Evolutionary conservation across 2,329 filamentous ascomycete species (phyloP).

Genomic region (Claviceps sp.): DNA sequence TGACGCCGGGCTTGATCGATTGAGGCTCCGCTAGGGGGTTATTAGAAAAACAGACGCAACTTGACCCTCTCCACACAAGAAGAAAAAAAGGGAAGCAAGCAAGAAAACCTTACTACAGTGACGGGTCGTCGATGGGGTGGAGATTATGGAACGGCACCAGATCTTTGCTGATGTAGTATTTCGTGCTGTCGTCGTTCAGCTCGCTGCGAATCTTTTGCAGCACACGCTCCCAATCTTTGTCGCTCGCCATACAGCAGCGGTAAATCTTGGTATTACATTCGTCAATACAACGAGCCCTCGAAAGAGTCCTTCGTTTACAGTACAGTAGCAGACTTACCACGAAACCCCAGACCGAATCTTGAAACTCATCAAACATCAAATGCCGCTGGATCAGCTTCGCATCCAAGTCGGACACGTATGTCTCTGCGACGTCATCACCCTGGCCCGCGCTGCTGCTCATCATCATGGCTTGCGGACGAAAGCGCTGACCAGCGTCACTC

Average conservation of each 20-base stretch:
- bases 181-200: not conserved
- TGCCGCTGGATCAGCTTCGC: not conserved
- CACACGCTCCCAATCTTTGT: no score
- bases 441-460: not conserved
- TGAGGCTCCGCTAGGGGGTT: slow-evolving; percentile 1
- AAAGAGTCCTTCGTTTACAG: no score
- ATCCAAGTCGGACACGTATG: not conserved
- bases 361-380: not conserved
- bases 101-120: not conserved
- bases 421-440: not conserved
- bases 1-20: not conserved
- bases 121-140: not conserved
- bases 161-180: not conserved
- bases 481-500: no score
- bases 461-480: not conserved
- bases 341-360: not conserved
- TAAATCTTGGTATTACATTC: not conserved
- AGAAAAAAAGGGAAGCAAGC: not conserved
- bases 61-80: no score
- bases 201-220: not conserved
- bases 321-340: not conserved
- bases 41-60: not conserved
- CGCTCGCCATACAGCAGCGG: not conserved
- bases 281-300: not conserved
- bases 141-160: not conserved